Evolutionary conservation across 2,329 filamentous ascomycete genomes (phyloP).

Genomic region (Nothophoma quercina): DNA sequence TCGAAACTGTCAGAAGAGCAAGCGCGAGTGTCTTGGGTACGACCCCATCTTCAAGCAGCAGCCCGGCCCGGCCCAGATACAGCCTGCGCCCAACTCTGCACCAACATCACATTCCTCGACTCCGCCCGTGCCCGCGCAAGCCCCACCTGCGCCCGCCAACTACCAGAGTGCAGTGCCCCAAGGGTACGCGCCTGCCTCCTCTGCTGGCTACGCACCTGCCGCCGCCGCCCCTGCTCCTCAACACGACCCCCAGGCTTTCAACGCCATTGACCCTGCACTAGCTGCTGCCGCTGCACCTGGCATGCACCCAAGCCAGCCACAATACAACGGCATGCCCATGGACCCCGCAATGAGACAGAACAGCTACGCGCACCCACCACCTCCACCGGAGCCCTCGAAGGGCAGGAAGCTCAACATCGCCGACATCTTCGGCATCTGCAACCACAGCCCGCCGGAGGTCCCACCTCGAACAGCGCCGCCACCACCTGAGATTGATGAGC

Average conservation of each 20-base stretch:
- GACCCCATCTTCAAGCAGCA: conserved; percentile 85
- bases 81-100: conserved; percentile 68
- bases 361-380: conserved; percentile 23
- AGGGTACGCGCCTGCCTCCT: conserved; percentile 55
- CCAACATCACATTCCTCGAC: conserved; percentile 44
- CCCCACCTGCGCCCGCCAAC: conserved; percentile 42
- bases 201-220: conserved; percentile 49
- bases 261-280: conserved; percentile 73
- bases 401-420: conserved; percentile 45
- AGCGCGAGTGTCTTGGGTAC: conserved; percentile 85
- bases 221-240: conserved; percentile 47
- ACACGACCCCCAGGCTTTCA: conserved; percentile 57
- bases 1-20: conserved; percentile 88
- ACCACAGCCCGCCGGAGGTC: conserved; percentile 47
- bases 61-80: conserved; percentile 73
- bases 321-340: conserved; percentile 44
- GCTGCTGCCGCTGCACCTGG: conserved; percentile 53
- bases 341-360: conserved; percentile 42
- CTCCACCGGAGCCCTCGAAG: conserved; percentile 35
- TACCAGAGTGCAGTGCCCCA: conserved; percentile 52
- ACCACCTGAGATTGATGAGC: conserved; percentile 40
- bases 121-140: conserved; percentile 37
- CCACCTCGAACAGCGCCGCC: conserved; percentile 38
- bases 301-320: conserved; percentile 38
- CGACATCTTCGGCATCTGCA: conserved; percentile 46